These are phyloP conservation scores for Daldinia sp. DNA, from an alignment of 2,329 filamentous ascomycete genomes.

Conservation along the genomic window DNA sequence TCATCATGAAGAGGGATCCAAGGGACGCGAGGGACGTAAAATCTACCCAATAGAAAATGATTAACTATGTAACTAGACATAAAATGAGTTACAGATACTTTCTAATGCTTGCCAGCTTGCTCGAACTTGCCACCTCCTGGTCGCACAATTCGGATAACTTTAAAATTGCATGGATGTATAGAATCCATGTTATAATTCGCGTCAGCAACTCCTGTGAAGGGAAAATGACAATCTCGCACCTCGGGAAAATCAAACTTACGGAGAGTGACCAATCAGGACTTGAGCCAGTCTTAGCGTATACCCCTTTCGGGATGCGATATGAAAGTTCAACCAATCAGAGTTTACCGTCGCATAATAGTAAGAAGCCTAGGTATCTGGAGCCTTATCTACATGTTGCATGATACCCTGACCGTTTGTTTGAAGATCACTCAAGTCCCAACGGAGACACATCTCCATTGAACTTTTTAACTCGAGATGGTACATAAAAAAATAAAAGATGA, in stretches of 20 bases:
- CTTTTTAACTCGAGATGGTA: background rate
- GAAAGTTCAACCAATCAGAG: background rate
- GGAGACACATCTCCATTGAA: background rate
- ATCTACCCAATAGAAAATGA: conserved; percentile 6
- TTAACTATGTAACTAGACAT: background rate
- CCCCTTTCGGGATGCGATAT: conserved; percentile 1
- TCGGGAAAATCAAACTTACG: background rate
- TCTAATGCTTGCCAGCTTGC: background rate
- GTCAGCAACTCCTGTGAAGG: background rate
- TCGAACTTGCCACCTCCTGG: no score
- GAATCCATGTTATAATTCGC: conserved; percentile 2
- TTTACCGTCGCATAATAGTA: background rate
- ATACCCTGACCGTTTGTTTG: conserved; percentile 5
- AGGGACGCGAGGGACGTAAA: conserved; percentile 7
- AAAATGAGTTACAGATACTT: background rate
- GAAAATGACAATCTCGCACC: conserved; percentile 4
- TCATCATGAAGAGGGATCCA: conserved; percentile 27
- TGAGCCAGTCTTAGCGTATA: conserved; percentile 3
- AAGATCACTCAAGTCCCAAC: background rate
- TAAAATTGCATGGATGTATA: background rate
- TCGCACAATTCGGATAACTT: background rate
- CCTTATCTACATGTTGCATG: background rate
- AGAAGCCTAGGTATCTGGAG: conserved; percentile 1
- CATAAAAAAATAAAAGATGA: background rate
- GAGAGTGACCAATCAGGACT: conserved; percentile 2